phyloP scores from a whole-genome alignment of 495 filamentous ascomycete species.

The Aspergillus funiculosus region DNA sequence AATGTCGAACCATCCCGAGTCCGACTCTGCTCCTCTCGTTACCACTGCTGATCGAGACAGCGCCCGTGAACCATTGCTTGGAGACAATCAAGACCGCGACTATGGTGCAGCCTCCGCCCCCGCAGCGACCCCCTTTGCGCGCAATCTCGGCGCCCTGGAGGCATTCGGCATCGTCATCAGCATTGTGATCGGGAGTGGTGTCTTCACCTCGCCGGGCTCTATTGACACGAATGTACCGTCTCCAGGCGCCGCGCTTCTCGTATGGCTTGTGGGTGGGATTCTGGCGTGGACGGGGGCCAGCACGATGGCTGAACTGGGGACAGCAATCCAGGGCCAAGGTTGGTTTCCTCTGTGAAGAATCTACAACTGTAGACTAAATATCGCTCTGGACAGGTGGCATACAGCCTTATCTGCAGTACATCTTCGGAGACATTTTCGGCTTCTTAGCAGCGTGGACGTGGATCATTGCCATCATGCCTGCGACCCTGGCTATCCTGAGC shows the following conservation, averaged over 20 bases:
- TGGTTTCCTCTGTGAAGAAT: neutral
- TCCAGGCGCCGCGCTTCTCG: slow-evolving; percentile 15
- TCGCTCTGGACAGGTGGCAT: slow-evolving; percentile 10
- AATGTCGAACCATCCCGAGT: no score
- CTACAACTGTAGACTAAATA: no score
- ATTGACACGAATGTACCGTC: slow-evolving; percentile 23
- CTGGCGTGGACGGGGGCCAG: slow-evolving; percentile 20
- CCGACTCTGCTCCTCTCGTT: no score
- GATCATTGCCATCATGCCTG: slow-evolving; percentile 21
- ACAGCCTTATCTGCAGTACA: slow-evolving; percentile 20
- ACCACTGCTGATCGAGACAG: no score
- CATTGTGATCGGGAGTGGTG: slow-evolving; percentile 22
- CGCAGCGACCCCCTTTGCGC: slow-evolving; percentile 16
- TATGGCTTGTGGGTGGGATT: slow-evolving; percentile 19
- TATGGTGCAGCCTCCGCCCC: no score
- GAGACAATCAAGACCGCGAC: no score
- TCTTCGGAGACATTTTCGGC: slow-evolving; percentile 20
- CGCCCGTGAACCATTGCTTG: no score
- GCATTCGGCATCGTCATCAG: slow-evolving; percentile 23
- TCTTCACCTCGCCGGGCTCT: slow-evolving; percentile 19
- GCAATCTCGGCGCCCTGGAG: slow-evolving; percentile 18
- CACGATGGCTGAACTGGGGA: slow-evolving; percentile 22
- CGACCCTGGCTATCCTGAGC: slow-evolving; percentile 19
- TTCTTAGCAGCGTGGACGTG: slow-evolving; percentile 21
- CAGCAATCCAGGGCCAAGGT: slow-evolving; percentile 17